Base-by-base conservation (phyloP, 2,329 filamentous ascomycete genomes). In the Arthrobotrys conoides region DNA sequence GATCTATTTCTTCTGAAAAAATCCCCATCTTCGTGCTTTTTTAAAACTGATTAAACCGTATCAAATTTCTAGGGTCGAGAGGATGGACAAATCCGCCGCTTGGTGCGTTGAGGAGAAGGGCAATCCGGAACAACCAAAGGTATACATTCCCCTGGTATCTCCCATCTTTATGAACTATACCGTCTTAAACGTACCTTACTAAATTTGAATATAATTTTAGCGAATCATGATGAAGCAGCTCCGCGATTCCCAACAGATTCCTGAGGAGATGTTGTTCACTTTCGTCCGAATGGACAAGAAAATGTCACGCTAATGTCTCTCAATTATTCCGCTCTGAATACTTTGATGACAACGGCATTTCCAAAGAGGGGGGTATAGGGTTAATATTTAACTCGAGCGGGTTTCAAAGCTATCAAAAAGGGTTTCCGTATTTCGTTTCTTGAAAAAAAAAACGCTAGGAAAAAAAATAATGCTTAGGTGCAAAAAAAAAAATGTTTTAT, bases 41-140 rank as follows among this genome's bases (percentile, higher is more conserved):
- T n/a, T n/a, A n/a, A n/a, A n/a, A n/a, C n/a, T n/a, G n/a, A n/a
- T n/a, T 18, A 12, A n/a, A 8, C 20, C 44, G 16, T 20, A 22
- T 64, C 22, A 10, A 20, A 24, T 27, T 4, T 46, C 27, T 65
- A 65, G 61, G 14, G 36, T 65, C 16, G 61, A 65, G 41, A 49
- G 36, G 8, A 9, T 10, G 8, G 61, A 65, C 24, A 20, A 24
- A 20, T 49, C 41, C 22, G 41, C 10, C 51, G 61, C 20, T 14
- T 65, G 61, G 61, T 33, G 24, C 16, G 61, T 65, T 22, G 30
- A 46, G 10, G 38, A 65, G 41, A 49, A 65, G 10, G 12, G 46
- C 5, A 22, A 38, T 30, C 16, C 30, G 14, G 3, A 57, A 12
- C 27, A 38, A 12, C 53, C 53, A 57, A 36, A 38, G 27, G 53